Evolutionary conservation across 371 early-diverging fungal species (phyloP).

Genomic region (Paraphysoderma sedebokerense): DNA sequence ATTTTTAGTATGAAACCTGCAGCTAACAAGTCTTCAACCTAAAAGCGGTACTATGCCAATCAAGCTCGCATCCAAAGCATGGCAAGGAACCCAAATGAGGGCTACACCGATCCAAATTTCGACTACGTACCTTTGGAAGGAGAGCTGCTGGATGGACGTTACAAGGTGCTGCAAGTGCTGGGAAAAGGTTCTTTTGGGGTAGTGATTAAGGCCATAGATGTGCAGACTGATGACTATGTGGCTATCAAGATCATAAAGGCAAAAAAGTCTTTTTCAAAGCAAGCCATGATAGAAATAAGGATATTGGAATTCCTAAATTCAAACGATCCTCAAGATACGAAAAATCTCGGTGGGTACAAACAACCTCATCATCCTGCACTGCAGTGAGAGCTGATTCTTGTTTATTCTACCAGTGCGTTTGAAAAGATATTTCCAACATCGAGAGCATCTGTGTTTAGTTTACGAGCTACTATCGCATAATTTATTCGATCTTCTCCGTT

Average conservation of each 20-base stretch:
- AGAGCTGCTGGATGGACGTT: slow-evolving; percentile 11
- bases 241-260: slow-evolving; percentile 35
- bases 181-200: slow-evolving; percentile 33
- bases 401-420: slow-evolving; percentile 2
- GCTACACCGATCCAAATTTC: slow-evolving; percentile 12
- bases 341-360: slow-evolving; percentile 5
- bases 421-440: slow-evolving; percentile 9
- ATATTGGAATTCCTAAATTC: slow-evolving; percentile 4
- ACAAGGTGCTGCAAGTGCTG: slow-evolving; percentile 5
- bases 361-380: not conserved
- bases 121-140: slow-evolving; percentile 12
- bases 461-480: slow-evolving; percentile 14
- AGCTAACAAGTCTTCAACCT: too few species aligned
- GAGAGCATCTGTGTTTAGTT: slow-evolving; percentile 17
- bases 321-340: not conserved
- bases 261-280: slow-evolving; percentile 13
- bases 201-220: slow-evolving; percentile 22
- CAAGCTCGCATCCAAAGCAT: too few species aligned
- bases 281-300: slow-evolving; percentile 21
- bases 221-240: slow-evolving; percentile 7
- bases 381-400: too few species aligned
- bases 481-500: slow-evolving; percentile 14
- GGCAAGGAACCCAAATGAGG: too few species aligned
- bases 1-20: too few species aligned
- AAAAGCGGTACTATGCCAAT: too few species aligned